phyloP scores from a whole-genome alignment of 768 basidiomycete species.

The Coprinellus aureogranulatus region DNA sequence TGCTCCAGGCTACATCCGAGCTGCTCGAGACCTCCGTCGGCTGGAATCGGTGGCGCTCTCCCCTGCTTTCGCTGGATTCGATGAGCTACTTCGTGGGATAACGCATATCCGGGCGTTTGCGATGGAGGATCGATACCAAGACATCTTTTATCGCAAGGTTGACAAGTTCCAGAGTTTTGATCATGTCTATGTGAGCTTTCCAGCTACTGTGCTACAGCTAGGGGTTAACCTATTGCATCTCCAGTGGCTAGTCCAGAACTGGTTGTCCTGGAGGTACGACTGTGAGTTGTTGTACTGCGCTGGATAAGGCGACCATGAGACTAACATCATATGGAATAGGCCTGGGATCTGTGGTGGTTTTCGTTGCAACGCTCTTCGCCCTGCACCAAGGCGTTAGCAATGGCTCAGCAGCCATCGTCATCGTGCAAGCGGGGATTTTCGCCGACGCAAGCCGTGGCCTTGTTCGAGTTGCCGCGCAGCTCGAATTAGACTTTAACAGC shows the following conservation, averaged over 20 bases:
- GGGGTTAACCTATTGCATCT: no score
- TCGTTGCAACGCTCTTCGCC: constrained; percentile 66
- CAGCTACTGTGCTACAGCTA: constrained; percentile 4
- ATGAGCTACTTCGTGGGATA: constrained; percentile 66
- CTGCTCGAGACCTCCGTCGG: constrained; percentile 65
- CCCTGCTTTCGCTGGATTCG: constrained; percentile 71
- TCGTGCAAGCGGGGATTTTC: constrained; percentile 67
- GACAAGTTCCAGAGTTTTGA: constrained; percentile 71
- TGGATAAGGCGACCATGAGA: background rate
- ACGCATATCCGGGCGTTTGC: constrained; percentile 69
- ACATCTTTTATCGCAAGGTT: constrained; percentile 58
- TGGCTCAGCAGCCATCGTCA: constrained; percentile 68
- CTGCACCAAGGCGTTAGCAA: constrained; percentile 53
- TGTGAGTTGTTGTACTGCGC: constrained; percentile 36
- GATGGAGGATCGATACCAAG: constrained; percentile 66
- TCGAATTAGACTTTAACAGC: constrained; percentile 74
- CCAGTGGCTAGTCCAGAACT: constrained; percentile 69
- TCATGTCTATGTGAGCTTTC: constrained; percentile 60
- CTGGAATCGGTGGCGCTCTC: constrained; percentile 66
- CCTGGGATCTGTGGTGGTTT: constrained; percentile 70
- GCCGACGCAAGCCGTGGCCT: constrained; percentile 67
- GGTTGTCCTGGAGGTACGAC: constrained; percentile 75
- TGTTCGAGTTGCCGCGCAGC: constrained; percentile 65
- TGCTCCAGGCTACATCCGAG: constrained; percentile 57
- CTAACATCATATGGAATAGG: constrained; percentile 31